Percentiles rank a stretch among this genome's conserved stretches.
Conservation (phyloP, 495 filamentous ascomycete species). For the Penicillium simplicissimum region DNA sequence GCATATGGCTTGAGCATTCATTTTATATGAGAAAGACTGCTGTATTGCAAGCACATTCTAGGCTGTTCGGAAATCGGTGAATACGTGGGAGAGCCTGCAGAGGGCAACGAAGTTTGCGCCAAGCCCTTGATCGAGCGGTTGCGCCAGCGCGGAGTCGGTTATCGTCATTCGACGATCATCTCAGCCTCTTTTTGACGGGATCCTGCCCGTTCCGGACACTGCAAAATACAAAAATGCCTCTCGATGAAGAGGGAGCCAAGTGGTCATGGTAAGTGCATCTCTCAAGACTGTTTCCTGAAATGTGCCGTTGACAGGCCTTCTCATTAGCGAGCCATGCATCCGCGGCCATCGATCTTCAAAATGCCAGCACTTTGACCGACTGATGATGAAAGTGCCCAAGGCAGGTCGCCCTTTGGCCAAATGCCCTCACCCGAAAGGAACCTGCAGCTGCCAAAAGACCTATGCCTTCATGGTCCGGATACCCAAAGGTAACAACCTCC, state of each 20-base stretch:
- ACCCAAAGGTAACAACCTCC: constrained; percentile 41
- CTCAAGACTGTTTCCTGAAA: background rate
- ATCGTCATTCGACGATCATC: constrained; percentile 13
- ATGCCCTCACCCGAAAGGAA: constrained; percentile 70
- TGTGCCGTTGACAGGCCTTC: constrained; percentile 11
- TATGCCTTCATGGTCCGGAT: constrained; percentile 55
- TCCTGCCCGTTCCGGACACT: constrained; percentile 1
- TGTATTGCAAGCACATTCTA: background rate
- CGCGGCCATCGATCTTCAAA: constrained; percentile 84
- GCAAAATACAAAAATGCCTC: constrained; percentile 39
- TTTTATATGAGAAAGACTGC: background rate
- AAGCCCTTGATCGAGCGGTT: background rate
- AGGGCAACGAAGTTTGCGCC: background rate
- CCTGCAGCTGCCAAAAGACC: constrained; percentile 56
- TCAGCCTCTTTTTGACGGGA: background rate
- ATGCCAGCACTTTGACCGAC: constrained; percentile 72
- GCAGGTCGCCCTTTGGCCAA: constrained; percentile 75
- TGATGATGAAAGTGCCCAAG: constrained; percentile 78
- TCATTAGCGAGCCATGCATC: constrained; percentile 73
- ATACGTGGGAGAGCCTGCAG: background rate
- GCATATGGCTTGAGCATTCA: background rate
- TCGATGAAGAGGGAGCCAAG: constrained; percentile 49
- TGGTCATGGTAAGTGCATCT: constrained; percentile 50
- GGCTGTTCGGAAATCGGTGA: background rate
- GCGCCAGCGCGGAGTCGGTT: background rate